Base-by-base conservation (phyloP, 1,139 yeast genomes). In the Candida frijolesensis region DNA sequence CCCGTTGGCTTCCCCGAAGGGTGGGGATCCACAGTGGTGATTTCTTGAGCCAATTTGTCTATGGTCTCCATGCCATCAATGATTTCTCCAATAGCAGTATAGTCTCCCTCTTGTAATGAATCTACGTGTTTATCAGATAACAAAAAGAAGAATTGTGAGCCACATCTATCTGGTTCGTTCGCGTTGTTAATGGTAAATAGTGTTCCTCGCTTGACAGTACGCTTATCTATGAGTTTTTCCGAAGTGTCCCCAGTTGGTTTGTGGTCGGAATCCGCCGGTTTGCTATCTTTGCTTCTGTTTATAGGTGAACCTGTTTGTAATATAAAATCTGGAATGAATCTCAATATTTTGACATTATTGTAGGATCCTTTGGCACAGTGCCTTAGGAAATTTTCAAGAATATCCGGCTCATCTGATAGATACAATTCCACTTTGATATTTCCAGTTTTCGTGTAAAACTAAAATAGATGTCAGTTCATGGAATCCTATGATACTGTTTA, bases 251-350 rank as follows among this genome's bases (percentile, higher is more conserved):
- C 41, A 27, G 30, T 43, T 32, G 40, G 48, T 10, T 35, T 15
- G 42, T 45, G 25, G 4, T 10, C 15, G 2, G 34, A 15, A 27
- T 56, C 59, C 4, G 59, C 58, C 3, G 56, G 46, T 9, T 42
- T 30, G 3, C 55, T 51, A 18, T 49, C 79, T 57, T 75, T 78
- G 0, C 82, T 82, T 0, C 76, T 71, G 32, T 78, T 78, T 2
- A 79, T 69, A 0, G 81, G 78, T 56, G 79, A 83, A 1, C 83
- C 83, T 56, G 77, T 72, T 52, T 79, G 83, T 1, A 74, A 70
- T 55, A 79, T 77, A 58, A 79, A 78, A 0, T 55, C 70, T 35
- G 76, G 74, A 43, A 78, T 70, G 50, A 69, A 72, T 46, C 83
- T 61, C 52, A 78, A 70, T 10, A 79, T 66, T 47, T 65, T 66